phyloP scores from a whole-genome alignment of 78 protist species.

The Salpingoeca rosetta region DNA sequence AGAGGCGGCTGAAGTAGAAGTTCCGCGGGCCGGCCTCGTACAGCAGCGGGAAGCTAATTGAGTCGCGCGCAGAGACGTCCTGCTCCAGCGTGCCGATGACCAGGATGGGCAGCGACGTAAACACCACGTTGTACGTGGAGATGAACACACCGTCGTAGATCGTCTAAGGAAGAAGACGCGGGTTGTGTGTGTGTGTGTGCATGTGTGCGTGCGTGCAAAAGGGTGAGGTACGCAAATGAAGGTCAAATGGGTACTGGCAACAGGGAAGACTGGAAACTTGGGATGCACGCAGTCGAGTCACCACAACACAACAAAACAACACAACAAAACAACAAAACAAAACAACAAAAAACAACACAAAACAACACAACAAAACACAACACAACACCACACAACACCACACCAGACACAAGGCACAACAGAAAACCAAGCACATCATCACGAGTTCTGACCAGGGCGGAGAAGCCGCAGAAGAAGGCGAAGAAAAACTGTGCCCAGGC shows the following conservation, averaged over 20 bases:
- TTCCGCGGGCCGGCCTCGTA: background rate
- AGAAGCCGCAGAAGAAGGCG: background rate
- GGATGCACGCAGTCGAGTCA: too few species aligned
- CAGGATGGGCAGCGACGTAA: slow-evolving; percentile 55
- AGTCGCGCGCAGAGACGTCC: background rate
- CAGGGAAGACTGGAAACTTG: too few species aligned
- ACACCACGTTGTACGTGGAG: slow-evolving; percentile 44
- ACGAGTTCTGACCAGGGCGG: background rate
- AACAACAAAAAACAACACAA: too few species aligned
- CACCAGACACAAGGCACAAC: background rate
- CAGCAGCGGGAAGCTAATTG: background rate
- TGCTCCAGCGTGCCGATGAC: slow-evolving; percentile 3
- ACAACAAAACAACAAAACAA: too few species aligned
- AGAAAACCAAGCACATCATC: background rate
- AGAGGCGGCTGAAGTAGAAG: background rate
- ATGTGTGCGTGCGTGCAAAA: too few species aligned
- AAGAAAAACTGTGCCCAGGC: background rate
- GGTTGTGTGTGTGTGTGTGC: too few species aligned
- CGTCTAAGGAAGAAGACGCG: slow-evolving; percentile 16
- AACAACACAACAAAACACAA: too few species aligned
- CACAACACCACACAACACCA: too few species aligned
- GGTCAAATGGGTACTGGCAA: background rate
- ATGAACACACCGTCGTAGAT: slow-evolving; percentile 44
- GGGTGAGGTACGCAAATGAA: background rate
- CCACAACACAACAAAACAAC: too few species aligned